Conservation (phyloP, 495 filamentous ascomycete species). For the Achaetomiella virescens region DNA sequence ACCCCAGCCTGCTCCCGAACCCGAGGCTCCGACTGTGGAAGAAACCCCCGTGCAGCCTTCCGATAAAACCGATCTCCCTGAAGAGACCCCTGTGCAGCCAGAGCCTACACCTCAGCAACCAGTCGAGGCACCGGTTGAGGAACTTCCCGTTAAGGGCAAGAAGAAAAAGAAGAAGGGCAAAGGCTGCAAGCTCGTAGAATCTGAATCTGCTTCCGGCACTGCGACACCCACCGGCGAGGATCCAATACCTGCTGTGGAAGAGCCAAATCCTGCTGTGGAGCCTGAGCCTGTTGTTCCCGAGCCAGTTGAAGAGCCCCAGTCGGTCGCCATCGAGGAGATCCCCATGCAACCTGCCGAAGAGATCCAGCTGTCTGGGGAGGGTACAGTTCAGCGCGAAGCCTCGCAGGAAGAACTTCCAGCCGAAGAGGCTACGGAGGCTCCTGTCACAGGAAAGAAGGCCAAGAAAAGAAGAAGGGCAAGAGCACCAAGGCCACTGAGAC, state of each 20-base stretch:
- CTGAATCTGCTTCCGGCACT: slow-evolving; percentile 16
- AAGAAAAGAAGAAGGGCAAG: slow-evolving; percentile 24
- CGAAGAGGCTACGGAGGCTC: neutral
- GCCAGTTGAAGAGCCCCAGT: neutral
- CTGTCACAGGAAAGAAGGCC: slow-evolving; percentile 16
- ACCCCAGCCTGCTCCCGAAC: too few relatives aligned
- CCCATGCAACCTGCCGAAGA: neutral
- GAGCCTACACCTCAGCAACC: neutral
- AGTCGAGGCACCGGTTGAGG: neutral
- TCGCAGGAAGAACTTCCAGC: neutral
- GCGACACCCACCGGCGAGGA: slow-evolving; percentile 23
- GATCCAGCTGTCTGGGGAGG: neutral
- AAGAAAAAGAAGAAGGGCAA: slow-evolving; percentile 26
- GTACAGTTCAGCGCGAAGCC: neutral
- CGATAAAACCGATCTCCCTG: neutral
- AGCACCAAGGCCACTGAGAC: neutral
- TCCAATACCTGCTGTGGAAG: slow-evolving; percentile 2
- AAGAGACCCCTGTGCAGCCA: neutral
- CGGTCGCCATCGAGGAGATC: neutral
- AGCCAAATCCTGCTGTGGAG: neutral
- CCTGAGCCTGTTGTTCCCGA: neutral
- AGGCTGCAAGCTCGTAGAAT: slow-evolving; percentile 19
- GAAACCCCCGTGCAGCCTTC: neutral
- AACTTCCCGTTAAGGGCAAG: neutral
- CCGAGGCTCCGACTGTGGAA: neutral